Base-by-base conservation (phyloP, 495 filamentous ascomycete species). In the Penicillium ochrochloron region DNA sequence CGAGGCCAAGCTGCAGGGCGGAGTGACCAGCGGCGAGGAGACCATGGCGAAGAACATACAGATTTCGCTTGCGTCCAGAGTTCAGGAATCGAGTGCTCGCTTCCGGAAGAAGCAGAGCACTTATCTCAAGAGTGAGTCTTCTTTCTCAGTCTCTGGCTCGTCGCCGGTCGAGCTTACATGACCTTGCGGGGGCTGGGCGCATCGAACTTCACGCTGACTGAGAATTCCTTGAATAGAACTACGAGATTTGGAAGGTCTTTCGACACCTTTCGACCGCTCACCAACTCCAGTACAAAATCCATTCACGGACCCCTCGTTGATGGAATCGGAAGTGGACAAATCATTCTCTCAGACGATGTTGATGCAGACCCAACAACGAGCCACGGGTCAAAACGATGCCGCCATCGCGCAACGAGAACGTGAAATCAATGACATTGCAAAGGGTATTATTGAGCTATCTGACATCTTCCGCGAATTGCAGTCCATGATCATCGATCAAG, bases 381-480 rank as follows among this genome's bases (percentile, higher is more conserved):
- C 85, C 21, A 82, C 89, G 7, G 87, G 90, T 27, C 88, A 88
- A 60, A 94, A 96, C 70, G 95, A 98, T 69, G 82, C 87, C 1
- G 89, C 85, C 15, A 99, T 99, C 67, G 87, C 88, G 60, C 95
- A 97, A 73, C 90, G 95, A 58, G 95, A 99, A 77, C 86, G 89
- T n/a, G 95, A 97, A 73, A 99, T 99, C 76, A 95, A 94, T 63
- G 92, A 97, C 64, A 98, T 99, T 63, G 95, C 95, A 0, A 93
- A 96, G 70, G 95, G 95, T 46, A 97, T 99, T 74, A 97, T 99
- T 69, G 96, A 98, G 67, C 83, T 99, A 3, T 89, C 93, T 1
- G 93, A 97, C 72, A 93, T 99, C 44, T 99, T 99, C 82, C 92
- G 94, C 51, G 96, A 98, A 65, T 78, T 99, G 21, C 96, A 99